Evolutionary conservation across 495 filamentous ascomycete genomes (phyloP), one percentile per base, ranked within the genome.

Genomic region (Hyaloscypha variabilis): DNA sequence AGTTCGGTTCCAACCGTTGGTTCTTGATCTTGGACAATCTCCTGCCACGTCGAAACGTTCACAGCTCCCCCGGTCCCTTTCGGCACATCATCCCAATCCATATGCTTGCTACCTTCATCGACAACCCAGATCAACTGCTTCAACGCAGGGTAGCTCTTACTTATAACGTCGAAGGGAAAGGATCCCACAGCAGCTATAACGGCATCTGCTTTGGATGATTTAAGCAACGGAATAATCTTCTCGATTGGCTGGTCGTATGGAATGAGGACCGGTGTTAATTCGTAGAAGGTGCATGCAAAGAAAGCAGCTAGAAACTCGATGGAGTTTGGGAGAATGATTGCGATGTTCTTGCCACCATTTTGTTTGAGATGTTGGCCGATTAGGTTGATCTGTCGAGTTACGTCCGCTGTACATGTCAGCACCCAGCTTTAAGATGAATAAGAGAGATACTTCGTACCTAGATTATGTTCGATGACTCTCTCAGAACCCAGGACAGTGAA

Each of bases 261-360:
- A 25, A 98, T 75, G 57, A 98, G 77, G 42, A 97, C 82, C n/a
- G 89, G 85, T 11, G 88, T 90, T 68, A 95, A 80, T 54, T 83
- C 84, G 74, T 96, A 93, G 76, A 97, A 98, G 26, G 92, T 86
- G 67, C 90, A 87, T 30, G 85, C 83, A 64, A 85, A 84, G 13
- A 85, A 80, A 3, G 76, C 73, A n/a, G 71, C 86, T 51, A 99
- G 79, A 58, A 96, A 87, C 76, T 98, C 95, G 71, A 96, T 81
- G 53, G 92, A 96, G 79, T 99, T 97, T 3, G 93, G 93, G 28
- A 98, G 85, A 75, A 95, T 96, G 67, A 99, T 83, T 26, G 92
- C 95, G 28, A 98, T 91, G 36, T 86, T 88, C 73, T 88, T 88
- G n/a, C 83, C 89, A 19, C 86, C 85, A 64, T 89, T 82, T 65